Conservation (phyloP, 768 basidiomycete genomes). For the Hypsizygus marmoreus region DNA sequence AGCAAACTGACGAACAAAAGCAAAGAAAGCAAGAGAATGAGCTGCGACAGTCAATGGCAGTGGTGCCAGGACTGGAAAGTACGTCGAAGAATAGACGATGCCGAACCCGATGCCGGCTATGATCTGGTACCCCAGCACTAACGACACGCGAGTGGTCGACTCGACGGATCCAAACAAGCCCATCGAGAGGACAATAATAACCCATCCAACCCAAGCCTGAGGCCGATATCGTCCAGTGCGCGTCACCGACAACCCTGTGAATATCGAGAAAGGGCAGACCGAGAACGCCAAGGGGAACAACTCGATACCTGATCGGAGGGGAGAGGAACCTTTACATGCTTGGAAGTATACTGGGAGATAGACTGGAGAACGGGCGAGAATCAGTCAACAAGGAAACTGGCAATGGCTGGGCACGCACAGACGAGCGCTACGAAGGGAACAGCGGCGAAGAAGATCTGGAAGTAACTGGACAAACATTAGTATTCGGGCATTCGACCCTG, state of each 20-base stretch:
- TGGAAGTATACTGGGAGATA: constrained; percentile 51
- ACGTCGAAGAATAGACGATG: constrained; percentile 20
- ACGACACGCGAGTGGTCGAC: constrained; percentile 9
- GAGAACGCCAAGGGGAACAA: constrained; percentile 33
- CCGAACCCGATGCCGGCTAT: constrained; percentile 25
- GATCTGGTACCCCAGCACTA: constrained; percentile 21
- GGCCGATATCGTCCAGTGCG: constrained; percentile 33
- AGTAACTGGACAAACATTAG: constrained; percentile 25
- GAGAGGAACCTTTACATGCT: constrained; percentile 38
- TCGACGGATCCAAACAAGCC: constrained; percentile 29
- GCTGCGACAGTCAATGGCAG: constrained; percentile 40
- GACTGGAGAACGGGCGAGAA: constrained; percentile 14
- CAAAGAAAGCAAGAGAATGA: constrained; percentile 44
- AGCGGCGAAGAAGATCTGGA: constrained; percentile 33
- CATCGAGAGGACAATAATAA: constrained; percentile 33
- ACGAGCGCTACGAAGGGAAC: constrained; percentile 22
- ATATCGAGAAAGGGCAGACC: constrained; percentile 39
- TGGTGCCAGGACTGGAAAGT: constrained; percentile 53
- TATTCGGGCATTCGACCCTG: background rate
- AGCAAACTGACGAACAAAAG: constrained; percentile 38
- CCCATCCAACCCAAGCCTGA: constrained; percentile 37
- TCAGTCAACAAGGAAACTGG: constrained; percentile 11
- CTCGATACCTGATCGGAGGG: constrained; percentile 38
- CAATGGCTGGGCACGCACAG: constrained; percentile 13
- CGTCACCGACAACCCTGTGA: constrained; percentile 33